A percentile compares a stretch with the other conserved stretches of the same genome.
Evolutionary conservation across 2,329 filamentous ascomycete genomes (phyloP).

Genomic region (Fusarium sp.): DNA sequence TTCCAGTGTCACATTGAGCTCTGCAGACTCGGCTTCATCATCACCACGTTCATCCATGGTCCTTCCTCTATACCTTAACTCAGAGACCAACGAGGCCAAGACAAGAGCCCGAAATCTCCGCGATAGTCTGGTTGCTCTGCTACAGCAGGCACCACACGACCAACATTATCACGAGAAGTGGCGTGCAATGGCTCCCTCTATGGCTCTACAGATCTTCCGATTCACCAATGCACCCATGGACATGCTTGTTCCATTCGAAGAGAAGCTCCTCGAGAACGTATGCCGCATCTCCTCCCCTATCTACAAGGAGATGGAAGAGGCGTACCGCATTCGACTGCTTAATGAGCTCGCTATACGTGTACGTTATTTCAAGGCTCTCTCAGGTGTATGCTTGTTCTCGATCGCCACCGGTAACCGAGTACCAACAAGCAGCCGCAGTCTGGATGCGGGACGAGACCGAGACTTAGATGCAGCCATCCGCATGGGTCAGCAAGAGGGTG

Average conservation of each 20-base stretch:
- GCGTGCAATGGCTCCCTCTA: conserved; percentile 64
- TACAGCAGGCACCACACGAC: conserved; percentile 63
- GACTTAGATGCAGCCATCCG: conserved; percentile 53
- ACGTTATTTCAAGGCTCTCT: conserved; percentile 64
- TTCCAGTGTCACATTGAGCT: conserved; percentile 65
- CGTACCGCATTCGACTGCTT: conserved; percentile 63
- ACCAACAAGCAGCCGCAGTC: conserved; percentile 53
- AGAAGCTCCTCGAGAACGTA: conserved; percentile 61
- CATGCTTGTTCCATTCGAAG: conserved; percentile 62
- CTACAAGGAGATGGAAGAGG: conserved; percentile 63
- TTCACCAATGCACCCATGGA: conserved; percentile 64
- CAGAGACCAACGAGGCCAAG: conserved; percentile 57
- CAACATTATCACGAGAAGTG: conserved; percentile 61
- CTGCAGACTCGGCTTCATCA: conserved; percentile 61
- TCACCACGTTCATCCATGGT: conserved; percentile 64
- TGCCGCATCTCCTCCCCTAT: conserved; percentile 58
- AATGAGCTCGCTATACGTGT: conserved; percentile 63
- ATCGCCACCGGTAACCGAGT: conserved; percentile 66
- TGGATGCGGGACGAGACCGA: conserved; percentile 50
- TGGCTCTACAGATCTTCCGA: conserved; percentile 71
- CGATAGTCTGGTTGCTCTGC: conserved; percentile 65
- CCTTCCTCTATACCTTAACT: conserved; percentile 54
- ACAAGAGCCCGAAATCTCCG: conserved; percentile 63
- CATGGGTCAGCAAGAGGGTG: conserved; percentile 64
- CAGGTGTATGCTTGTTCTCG: conserved; percentile 66